These are phyloP conservation scores for Spizellomyces sp. DNA, from an alignment of 192 early-diverging fungal species.

Conservation along the genomic window DNA sequence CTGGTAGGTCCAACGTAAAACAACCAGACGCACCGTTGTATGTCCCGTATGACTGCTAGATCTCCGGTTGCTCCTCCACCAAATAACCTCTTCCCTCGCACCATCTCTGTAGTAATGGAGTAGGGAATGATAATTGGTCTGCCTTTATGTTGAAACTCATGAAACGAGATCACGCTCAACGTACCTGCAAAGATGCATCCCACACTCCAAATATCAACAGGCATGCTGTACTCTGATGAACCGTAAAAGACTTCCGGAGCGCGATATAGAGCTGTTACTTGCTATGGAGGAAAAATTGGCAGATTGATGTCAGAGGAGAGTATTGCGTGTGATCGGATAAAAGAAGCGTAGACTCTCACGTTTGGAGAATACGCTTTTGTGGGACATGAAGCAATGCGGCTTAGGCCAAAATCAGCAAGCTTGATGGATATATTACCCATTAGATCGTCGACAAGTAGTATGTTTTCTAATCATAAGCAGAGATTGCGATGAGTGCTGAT, in stretches of 20 bases:
- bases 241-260: slow-evolving; percentile 29
- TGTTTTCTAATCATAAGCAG: neutral
- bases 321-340: neutral
- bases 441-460: neutral
- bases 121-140: neutral
- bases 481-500: no score
- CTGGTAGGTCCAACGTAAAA: neutral
- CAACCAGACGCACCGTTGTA: slow-evolving; percentile 3
- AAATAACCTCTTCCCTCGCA: slow-evolving; percentile 10
- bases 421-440: slow-evolving; percentile 8
- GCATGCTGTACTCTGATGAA: slow-evolving; percentile 1
- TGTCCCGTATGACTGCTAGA: slow-evolving; percentile 8
- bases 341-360: no score
- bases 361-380: slow-evolving; percentile 12
- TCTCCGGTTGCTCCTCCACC: neutral
- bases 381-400: slow-evolving; percentile 16
- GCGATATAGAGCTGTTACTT: slow-evolving; percentile 10
- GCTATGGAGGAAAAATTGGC: neutral
- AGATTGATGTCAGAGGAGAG: neutral
- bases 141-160: neutral
- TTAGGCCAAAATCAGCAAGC: slow-evolving; percentile 37
- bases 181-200: slow-evolving; percentile 34
- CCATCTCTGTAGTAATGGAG: slow-evolving; percentile 9
- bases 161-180: neutral
- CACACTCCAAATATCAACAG: slow-evolving; percentile 33